phyloP scores from a whole-genome alignment of 1,284 basidiomycete genomes.

The Fomitopsis schrenkii region DNA sequence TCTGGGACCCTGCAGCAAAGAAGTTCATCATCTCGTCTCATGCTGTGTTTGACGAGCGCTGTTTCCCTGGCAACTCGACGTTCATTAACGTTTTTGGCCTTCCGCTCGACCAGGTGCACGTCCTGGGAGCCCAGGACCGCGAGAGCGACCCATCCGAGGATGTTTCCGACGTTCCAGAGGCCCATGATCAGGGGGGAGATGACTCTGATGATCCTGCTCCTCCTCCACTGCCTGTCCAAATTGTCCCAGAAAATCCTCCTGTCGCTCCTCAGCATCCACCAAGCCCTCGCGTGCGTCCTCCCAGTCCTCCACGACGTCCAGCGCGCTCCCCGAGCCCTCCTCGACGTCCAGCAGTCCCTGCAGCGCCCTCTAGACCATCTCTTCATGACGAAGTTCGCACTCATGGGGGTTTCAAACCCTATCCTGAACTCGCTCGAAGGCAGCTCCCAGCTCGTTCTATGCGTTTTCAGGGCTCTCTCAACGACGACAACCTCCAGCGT shows the following conservation, averaged over 20 bases:
- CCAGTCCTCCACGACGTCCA: too few relatives aligned
- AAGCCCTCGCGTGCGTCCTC: not conserved
- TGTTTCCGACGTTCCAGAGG: not conserved
- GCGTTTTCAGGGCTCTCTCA: too few relatives aligned
- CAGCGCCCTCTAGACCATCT: conserved; percentile 1
- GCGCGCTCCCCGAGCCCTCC: not conserved
- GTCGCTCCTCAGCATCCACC: conserved; percentile 1
- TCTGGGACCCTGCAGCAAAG: too few relatives aligned
- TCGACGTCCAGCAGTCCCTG: conserved; percentile 5
- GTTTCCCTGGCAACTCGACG: conserved; percentile 11
- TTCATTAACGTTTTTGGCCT: conserved; percentile 4
- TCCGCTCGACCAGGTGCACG: not conserved
- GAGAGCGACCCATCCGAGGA: not conserved
- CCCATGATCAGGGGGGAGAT: conserved; percentile 8
- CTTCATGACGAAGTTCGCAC: not conserved
- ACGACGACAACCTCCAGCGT: too few relatives aligned
- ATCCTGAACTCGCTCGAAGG: not conserved
- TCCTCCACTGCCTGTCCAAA: conserved; percentile 3
- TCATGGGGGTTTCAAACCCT: conserved; percentile 4
- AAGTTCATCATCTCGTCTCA: conserved; percentile 8
- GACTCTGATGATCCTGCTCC: conserved; percentile 8
- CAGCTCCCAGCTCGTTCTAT: too few relatives aligned
- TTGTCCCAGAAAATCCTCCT: not conserved
- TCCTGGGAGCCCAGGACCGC: not conserved
- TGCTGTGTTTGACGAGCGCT: conserved; percentile 27